A percentile compares a stretch with the other conserved stretches of the same genome.
Conservation (phyloP, 2,329 filamentous ascomycete genomes). For the Furcasterigmium furcatum region DNA sequence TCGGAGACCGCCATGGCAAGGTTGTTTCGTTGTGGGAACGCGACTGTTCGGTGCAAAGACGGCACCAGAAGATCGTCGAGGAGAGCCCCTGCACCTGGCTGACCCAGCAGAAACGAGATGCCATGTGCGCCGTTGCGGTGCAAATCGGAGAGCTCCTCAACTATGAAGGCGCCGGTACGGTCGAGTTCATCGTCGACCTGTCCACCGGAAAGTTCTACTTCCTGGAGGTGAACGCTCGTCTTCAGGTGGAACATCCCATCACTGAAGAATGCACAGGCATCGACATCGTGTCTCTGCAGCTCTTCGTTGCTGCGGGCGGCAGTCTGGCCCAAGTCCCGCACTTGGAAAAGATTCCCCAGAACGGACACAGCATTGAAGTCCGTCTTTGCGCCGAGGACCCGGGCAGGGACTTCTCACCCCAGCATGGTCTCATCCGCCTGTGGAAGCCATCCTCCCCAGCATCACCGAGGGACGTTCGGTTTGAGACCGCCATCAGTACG, state of each 20-base stretch:
- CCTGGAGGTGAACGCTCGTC: constrained; percentile 95
- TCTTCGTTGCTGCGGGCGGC: constrained; percentile 41
- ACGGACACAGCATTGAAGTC: too few species aligned
- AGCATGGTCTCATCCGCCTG: constrained; percentile 29
- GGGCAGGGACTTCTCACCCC: too few species aligned
- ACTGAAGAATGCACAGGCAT: too few species aligned
- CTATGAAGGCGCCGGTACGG: constrained; percentile 97
- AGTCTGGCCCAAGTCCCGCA: too few species aligned
- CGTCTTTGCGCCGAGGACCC: too few species aligned
- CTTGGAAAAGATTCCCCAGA: too few species aligned
- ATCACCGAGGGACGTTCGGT: constrained; percentile 20
- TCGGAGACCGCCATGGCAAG: constrained; percentile 99
- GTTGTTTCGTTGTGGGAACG: constrained; percentile 98
- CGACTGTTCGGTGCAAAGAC: constrained; percentile 97
- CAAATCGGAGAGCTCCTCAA: constrained; percentile 91
- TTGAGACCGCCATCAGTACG: constrained; percentile 34
- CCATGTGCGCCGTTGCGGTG: constrained; percentile 96
- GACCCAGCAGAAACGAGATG: constrained; percentile 81
- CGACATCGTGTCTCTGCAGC: constrained; percentile 6
- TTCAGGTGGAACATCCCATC: constrained; percentile 98
- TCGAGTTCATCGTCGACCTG: constrained; percentile 98
- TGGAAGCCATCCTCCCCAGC: constrained; percentile 7
- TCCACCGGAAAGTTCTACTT: constrained; percentile 99
- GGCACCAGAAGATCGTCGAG: constrained; percentile 99
- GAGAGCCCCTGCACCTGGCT: constrained; percentile 97